Conservation (phyloP, 2,329 filamentous ascomycete species). For the Aspergillus aculeatus region DNA sequence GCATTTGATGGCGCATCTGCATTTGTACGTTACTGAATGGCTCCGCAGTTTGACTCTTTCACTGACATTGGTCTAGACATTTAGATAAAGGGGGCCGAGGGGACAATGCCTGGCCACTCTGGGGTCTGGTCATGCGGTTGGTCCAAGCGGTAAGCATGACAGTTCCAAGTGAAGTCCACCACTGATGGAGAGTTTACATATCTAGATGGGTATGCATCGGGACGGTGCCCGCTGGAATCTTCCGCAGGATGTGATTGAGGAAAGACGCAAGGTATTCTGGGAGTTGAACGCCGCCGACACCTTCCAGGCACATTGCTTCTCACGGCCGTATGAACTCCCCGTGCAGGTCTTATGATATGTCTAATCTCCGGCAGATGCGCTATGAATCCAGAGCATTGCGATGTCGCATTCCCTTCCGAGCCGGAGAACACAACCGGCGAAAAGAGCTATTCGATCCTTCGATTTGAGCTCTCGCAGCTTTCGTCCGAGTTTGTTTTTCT, state of each 20-base stretch:
- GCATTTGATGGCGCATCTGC: slow-evolving; percentile 6
- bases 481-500: slow-evolving; percentile 1
- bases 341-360: not conserved
- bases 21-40: not conserved
- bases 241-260: not conserved
- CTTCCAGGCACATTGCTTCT: slow-evolving; percentile 4
- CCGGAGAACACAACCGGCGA: not conserved
- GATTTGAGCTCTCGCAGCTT: slow-evolving; percentile 2
- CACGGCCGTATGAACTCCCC: not conserved
- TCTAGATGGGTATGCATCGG: slow-evolving; percentile 4
- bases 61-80: not conserved
- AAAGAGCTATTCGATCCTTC: slow-evolving; percentile 2
- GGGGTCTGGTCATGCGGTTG: slow-evolving; percentile 5
- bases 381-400: slow-evolving; percentile 5
- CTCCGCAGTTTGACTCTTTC: not conserved
- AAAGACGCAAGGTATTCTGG: slow-evolving; percentile 7
- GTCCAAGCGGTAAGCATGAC: not conserved
- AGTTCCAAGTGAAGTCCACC: not conserved
- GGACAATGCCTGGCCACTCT: slow-evolving; percentile 3
- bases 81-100: slow-evolving; percentile 1
- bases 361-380: not conserved
- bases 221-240: slow-evolving; percentile 4
- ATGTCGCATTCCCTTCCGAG: slow-evolving; percentile 2
- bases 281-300: slow-evolving; percentile 1
- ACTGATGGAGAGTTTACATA: not conserved